Conservation (phyloP, 2,329 filamentous ascomycete species). For the Colletotrichum siamense region DNA sequence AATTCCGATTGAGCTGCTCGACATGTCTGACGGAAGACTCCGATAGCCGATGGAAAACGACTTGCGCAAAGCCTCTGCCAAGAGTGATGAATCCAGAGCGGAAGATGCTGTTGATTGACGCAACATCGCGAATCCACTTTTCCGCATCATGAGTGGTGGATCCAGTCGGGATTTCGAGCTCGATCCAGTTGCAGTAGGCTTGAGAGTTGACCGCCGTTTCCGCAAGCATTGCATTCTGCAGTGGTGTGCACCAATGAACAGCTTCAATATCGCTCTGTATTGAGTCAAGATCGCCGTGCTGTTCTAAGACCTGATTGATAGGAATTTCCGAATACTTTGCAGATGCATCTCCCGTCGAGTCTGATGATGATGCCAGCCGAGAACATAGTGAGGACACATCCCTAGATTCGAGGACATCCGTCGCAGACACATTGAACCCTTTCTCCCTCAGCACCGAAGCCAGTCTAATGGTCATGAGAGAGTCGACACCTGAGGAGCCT, state of each 20-base stretch:
- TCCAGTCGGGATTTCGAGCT: conserved; percentile 58
- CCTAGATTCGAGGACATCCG: conserved; percentile 65
- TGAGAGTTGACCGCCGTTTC: conserved; percentile 67
- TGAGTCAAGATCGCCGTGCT: neutral
- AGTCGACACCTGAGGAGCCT: conserved; percentile 67
- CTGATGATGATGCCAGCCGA: neutral
- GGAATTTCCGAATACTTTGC: neutral
- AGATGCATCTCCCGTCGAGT: neutral
- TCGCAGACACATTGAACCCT: conserved; percentile 61
- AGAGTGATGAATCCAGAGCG: conserved; percentile 75
- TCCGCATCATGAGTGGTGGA: conserved; percentile 44
- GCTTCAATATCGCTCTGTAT: conserved; percentile 34
- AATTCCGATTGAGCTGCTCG: conserved; percentile 41
- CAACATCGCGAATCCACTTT: conserved; percentile 55
- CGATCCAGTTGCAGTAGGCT: conserved; percentile 81
- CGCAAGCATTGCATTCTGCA: conserved; percentile 81
- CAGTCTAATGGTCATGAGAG: conserved; percentile 53
- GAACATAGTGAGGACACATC: conserved; percentile 26
- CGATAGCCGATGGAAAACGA: conserved; percentile 65
- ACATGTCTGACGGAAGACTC: conserved; percentile 47
- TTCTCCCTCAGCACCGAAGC: conserved; percentile 66
- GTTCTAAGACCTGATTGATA: neutral
- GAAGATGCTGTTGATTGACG: conserved; percentile 67
- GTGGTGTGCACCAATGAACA: conserved; percentile 69
- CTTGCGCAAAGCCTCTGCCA: conserved; percentile 59